These are phyloP conservation scores for Bryum argenteum DNA, from an alignment of 225 moss, liverwort and hornwort genomes.

Conservation along the genomic window DNA sequence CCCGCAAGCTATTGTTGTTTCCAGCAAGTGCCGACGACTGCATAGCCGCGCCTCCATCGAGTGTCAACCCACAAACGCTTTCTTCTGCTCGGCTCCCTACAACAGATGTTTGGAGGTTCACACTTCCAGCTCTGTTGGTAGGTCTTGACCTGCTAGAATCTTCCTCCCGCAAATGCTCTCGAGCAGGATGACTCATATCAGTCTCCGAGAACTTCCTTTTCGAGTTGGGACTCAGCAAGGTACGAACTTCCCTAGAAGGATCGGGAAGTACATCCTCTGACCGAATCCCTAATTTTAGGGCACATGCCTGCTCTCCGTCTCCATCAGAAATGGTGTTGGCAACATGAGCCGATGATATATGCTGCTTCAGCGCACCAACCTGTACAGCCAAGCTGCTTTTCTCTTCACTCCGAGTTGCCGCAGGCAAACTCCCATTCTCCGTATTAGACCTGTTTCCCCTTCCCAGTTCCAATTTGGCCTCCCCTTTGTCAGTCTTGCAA, in stretches of 20 bases:
- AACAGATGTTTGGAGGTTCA: conserved; percentile 19
- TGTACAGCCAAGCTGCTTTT: conserved; percentile 28
- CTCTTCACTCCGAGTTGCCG: conserved; percentile 18
- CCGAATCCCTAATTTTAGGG: conserved; percentile 26
- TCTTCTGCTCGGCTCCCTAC: conserved; percentile 32
- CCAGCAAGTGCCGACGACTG: conserved; percentile 42
- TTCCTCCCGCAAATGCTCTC: conserved; percentile 28
- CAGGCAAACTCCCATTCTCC: conserved; percentile 37
- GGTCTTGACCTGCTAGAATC: conserved; percentile 34
- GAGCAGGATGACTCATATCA: conserved; percentile 28
- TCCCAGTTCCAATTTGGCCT: conserved; percentile 27
- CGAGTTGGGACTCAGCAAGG: conserved; percentile 28
- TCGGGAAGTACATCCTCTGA: conserved; percentile 26
- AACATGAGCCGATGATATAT: conserved; percentile 21
- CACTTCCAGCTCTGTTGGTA: conserved; percentile 24
- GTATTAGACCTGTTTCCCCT: conserved; percentile 24
- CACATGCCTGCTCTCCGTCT: conserved; percentile 28
- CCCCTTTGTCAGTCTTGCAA: conserved; percentile 30
- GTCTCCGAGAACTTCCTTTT: conserved; percentile 47
- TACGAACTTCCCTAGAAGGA: conserved; percentile 17
- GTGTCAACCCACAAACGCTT: conserved; percentile 28
- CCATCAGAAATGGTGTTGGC: conserved; percentile 16
- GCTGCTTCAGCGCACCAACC: conserved; percentile 33
- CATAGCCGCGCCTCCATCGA: conserved; percentile 44
- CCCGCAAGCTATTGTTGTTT: conserved; percentile 65